Base-by-base conservation (phyloP, 345 rosid species). In the Dipteronia sinensis region DNA sequence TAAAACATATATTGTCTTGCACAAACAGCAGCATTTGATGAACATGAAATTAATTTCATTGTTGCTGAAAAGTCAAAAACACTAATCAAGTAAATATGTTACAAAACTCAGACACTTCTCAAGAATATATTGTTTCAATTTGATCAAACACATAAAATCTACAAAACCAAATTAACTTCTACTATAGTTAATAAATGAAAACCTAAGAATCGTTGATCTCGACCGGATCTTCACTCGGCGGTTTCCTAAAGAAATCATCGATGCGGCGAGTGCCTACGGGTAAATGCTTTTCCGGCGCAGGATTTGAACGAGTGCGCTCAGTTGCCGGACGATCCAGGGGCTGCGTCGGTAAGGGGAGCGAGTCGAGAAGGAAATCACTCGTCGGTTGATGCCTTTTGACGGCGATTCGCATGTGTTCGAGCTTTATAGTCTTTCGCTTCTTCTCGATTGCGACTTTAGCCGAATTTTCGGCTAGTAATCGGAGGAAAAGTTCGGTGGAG, bases 281-380 rank as follows among this genome's bases (percentile, higher is more conserved):
- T 31, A 79, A 79, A 46, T 83, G 76, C 56, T 82, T 86, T 4
- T 87, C 87, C 17, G 65, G 58, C 6, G 71, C 72, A 17, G 83
- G 64, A 25, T 77, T 76, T 23, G 84, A 29, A 56, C 80, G 83
- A 19, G 31, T 61, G 47, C 76, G 82, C 44, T 77, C 82, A 3
- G 80, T 62, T 1, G 78, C 74, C 0, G 81, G 42, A 19, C 69
- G 73, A 22, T 86, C 81, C 42, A 56, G 56, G 2, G 86, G 22
- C 82, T 65, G 92, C 67, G 81, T 23, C 8, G 95, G 89, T 76
- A 61, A 7, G 0, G 96, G 97, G 22, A 95, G 98, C 69, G 96
- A 92, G 69, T 95, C 98, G 20, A 92, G 88, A 38, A 95, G 91
- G 79, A 95, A 93, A 85, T 95, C 99, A 49, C 85, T 83, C 0